Percentiles rank a stretch among this genome's conserved stretches.
Evolutionary conservation across 306 rosid species (phyloP).

Genomic region (Citrullus amarus): DNA sequence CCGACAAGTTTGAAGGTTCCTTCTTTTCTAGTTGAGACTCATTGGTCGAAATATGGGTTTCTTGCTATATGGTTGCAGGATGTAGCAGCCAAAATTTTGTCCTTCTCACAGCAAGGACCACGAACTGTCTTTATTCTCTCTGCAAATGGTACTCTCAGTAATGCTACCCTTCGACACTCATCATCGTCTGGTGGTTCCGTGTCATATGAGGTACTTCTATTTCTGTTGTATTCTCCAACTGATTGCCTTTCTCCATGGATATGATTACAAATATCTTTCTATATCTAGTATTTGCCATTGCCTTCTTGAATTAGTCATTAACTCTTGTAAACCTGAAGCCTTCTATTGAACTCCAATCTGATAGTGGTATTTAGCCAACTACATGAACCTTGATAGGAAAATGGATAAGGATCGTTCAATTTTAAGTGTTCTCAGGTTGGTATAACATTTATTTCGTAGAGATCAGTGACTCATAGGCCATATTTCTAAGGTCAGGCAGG

Average conservation of each 20-base stretch:
- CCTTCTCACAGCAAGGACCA: conserved; percentile 52
- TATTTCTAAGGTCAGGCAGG: neutral
- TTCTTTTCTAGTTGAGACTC: neutral
- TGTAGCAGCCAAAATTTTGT: conserved; percentile 39
- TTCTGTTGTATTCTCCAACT: neutral
- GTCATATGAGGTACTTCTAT: conserved; percentile 44
- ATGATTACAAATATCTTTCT: neutral
- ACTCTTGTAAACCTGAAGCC: neutral
- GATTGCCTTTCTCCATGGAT: neutral
- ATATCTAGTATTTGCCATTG: neutral
- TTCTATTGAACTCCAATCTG: neutral
- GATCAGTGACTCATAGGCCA: neutral
- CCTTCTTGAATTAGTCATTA: neutral
- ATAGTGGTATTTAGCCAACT: neutral
- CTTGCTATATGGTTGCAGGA: conserved; percentile 40
- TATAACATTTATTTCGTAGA: neutral
- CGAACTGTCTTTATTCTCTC: conserved; percentile 55
- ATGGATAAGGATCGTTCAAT: neutral
- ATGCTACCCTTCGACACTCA: conserved; percentile 46
- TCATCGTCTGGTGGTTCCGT: conserved; percentile 32
- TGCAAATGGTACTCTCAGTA: conserved; percentile 55
- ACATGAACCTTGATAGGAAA: neutral
- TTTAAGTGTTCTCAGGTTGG: neutral
- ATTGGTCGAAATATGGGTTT: conserved; percentile 1
- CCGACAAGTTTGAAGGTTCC: neutral